These are phyloP conservation scores for Aspergillus udagawae DNA, from an alignment of 2,329 filamentous ascomycete genomes.

Conservation along the genomic window DNA sequence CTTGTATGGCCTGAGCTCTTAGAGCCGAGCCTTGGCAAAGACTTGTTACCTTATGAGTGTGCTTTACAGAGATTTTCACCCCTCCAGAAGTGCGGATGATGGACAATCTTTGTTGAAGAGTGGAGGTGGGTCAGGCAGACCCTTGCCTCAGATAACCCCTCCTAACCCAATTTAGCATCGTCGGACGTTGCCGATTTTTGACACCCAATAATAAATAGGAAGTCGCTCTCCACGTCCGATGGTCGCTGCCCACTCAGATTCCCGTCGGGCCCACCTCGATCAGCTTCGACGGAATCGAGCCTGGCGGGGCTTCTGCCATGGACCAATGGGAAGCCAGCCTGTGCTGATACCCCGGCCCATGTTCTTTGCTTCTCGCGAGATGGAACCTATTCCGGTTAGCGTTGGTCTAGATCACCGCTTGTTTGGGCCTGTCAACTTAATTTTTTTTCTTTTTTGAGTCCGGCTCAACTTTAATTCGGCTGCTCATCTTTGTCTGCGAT, in stretches of 20 bases:
- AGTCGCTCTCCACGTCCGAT: conserved; percentile 15
- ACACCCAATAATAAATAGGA: conserved; percentile 3
- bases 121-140: background rate
- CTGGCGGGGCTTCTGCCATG: background rate
- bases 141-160: background rate
- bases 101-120: background rate
- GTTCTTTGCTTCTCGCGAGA: conserved; percentile 22
- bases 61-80: background rate
- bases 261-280: background rate
- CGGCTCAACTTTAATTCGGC: conserved; percentile 3
- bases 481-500: background rate
- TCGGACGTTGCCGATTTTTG: background rate
- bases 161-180: background rate
- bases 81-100: background rate
- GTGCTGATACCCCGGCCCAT: background rate
- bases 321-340: conserved; percentile 6
- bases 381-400: conserved; percentile 20
- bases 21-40: background rate
- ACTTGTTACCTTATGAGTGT: background rate
- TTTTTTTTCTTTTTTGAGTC: background rate
- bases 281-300: background rate
- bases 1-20: background rate
- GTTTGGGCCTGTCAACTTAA: conserved; percentile 8
- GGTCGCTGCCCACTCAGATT: background rate
- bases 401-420: conserved; percentile 5